Percentiles rank a stretch among this genome's conserved stretches.
phyloP scores from a whole-genome alignment of 305 asterid genomes.

The Rubia balearica region DNA sequence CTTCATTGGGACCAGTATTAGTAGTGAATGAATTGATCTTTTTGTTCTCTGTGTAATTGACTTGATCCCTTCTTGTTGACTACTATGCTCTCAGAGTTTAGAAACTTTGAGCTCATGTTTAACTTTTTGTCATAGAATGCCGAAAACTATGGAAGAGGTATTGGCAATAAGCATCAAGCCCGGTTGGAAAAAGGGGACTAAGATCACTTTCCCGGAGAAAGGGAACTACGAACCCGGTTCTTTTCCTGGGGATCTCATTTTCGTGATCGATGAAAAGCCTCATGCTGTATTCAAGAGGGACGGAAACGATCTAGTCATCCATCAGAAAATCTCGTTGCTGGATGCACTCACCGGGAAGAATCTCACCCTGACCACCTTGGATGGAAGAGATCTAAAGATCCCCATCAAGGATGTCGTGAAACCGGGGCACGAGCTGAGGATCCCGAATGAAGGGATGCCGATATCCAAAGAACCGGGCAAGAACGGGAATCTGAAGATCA shows the following conservation, averaged over 20 bases:
- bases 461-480: conserved; percentile 78
- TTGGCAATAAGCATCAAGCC: conserved; percentile 76
- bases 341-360: conserved; percentile 88
- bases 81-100: not conserved
- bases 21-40: not conserved
- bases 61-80: too few species aligned
- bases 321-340: conserved; percentile 56
- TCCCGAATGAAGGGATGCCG: conserved; percentile 90
- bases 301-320: conserved; percentile 63
- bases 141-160: conserved; percentile 76
- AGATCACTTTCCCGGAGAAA: conserved; percentile 87
- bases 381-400: conserved; percentile 54
- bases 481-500: conserved; percentile 71
- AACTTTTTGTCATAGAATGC: conserved; percentile 44
- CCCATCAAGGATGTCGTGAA: conserved; percentile 58
- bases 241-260: conserved; percentile 82
- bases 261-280: conserved; percentile 80
- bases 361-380: conserved; percentile 56
- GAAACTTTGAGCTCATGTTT: conserved; percentile 3
- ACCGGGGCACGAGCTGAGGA: conserved; percentile 74
- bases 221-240: conserved; percentile 68
- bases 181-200: conserved; percentile 97
- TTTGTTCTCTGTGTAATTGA: not conserved
- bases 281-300: conserved; percentile 66
- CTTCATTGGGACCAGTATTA: not conserved